Evolutionary conservation across 768 basidiomycete genomes (phyloP), one percentile per base, ranked within the genome.

Genomic region (Russula sp.): DNA sequence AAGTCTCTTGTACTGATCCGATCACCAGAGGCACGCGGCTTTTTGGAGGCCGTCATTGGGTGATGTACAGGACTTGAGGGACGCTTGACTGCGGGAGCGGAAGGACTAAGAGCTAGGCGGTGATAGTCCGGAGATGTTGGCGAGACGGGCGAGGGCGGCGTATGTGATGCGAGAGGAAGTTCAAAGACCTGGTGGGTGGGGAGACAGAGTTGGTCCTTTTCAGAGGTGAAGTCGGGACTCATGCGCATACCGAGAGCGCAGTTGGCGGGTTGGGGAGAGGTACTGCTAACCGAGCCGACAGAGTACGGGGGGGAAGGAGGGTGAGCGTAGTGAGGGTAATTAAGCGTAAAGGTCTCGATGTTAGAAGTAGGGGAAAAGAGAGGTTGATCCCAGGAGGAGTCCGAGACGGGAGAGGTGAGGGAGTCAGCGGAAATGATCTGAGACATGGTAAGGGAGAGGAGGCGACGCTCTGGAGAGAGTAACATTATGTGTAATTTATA

Each of bases 171-270:
- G 4, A 78, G 72, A 56, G 78, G 73, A 63, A 85, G 78, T 72
- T 88, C 86, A 72, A 89, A 90, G 67, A 89, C 77, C 74, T 89
- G 84, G 71, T 83, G 81, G 16, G 87, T 89, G 38, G 87, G 80
- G 14, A 89, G 71, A 69, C 86, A 89, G 45, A 82, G 74, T 58
- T 75, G 79, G 56, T 81, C 78, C 58, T 75, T 70, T 25, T 81
- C 79, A 18, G 75, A 72, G 32, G 58, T 65, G 11, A 61, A 65
- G 64, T 81, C 81, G 5, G 81, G 77, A 63, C 75, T 75, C 69
- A 76, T 73, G 64, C 77, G 78, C 62, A 79, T 76, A 71, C 78
- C 81, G 76, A 85, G 81, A 68, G 81, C 75, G 52, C 74, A 75
- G 77, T 58, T 39, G 76, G 79, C 45, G 20, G 61, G 63, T 64